Evolutionary conservation across 2,329 filamentous ascomycete species (phyloP).

Genomic region (Fusarium bulbicola): DNA sequence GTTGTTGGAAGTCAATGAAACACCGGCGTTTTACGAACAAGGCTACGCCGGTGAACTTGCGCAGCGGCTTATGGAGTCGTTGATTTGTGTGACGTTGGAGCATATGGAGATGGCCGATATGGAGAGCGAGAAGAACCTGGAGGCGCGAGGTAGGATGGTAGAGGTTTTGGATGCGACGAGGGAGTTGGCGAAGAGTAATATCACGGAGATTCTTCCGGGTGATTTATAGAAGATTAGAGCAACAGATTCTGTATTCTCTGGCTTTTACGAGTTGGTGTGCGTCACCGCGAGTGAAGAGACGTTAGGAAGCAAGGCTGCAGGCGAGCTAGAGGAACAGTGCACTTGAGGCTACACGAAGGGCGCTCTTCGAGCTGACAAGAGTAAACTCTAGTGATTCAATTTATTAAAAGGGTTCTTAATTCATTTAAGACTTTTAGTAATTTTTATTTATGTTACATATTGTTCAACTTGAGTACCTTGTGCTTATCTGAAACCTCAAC

Average conservation of each 20-base stretch:
- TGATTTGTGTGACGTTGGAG: constrained; percentile 47
- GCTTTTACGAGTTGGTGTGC: rapidly evolving
- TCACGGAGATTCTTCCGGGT: constrained; percentile 33
- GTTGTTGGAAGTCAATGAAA: constrained; percentile 52
- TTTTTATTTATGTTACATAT: rapidly evolving
- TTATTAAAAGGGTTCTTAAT: rapidly evolving
- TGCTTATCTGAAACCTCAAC: not conserved
- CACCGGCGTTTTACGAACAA: constrained; percentile 50
- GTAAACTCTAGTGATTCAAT: not conserved
- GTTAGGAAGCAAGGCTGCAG: not conserved
- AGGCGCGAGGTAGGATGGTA: constrained; percentile 15
- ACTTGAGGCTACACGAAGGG: not conserved
- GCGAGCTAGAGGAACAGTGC: not conserved
- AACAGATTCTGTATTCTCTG: rapidly evolving
- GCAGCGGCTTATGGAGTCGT: constrained; percentile 48
- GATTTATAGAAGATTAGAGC: not conserved
- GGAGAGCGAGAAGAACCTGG: not conserved
- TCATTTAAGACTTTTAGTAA: not conserved
- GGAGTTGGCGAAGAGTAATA: constrained; percentile 36
- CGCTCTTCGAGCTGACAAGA: not conserved
- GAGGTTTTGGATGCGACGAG: constrained; percentile 34
- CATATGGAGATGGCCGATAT: constrained; percentile 42
- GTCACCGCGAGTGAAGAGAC: not conserved
- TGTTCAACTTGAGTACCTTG: too few species aligned
- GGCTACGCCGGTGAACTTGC: constrained; percentile 48